Evolutionary conservation across 2,329 filamentous ascomycete species (phyloP).

Genomic region (Beauveria bassiana): DNA sequence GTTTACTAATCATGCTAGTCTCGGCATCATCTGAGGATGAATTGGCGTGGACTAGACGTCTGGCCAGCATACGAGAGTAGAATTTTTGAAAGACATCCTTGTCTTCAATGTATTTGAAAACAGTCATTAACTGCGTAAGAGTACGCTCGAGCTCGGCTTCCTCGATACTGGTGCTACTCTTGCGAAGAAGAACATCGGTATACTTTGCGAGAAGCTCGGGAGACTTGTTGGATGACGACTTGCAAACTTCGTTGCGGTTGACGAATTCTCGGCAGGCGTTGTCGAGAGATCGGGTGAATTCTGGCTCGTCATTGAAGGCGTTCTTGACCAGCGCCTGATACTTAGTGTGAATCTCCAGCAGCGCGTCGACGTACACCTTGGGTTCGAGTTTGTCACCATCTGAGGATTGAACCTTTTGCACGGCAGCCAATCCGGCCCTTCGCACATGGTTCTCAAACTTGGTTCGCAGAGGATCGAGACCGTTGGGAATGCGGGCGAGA

Average conservation of each 20-base stretch:
- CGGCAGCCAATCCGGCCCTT: constrained; percentile 78
- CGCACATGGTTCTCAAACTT: constrained; percentile 90
- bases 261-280: constrained; percentile 98
- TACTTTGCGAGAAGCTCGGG: constrained; percentile 94
- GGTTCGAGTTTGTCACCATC: constrained; percentile 88
- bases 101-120: constrained; percentile 99
- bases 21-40: constrained; percentile 96
- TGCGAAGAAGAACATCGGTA: constrained; percentile 84
- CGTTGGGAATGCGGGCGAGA: constrained; percentile 80
- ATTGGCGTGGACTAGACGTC: constrained; percentile 87
- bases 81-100: constrained; percentile 99
- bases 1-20: constrained; percentile 98
- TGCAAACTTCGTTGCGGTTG: constrained; percentile 95
- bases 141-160: constrained; percentile 89
- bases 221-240: constrained; percentile 84
- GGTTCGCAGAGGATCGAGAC: constrained; percentile 76
- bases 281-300: constrained; percentile 92
- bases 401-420: constrained; percentile 79
- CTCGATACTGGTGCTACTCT: constrained; percentile 85
- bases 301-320: constrained; percentile 90
- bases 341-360: constrained; percentile 88
- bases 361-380: constrained; percentile 91
- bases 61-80: constrained; percentile 93
- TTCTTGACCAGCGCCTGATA: constrained; percentile 87
- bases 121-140: constrained; percentile 91